These are phyloP conservation scores for Plectosphaerella sp. DNA, from an alignment of 2,329 filamentous ascomycete genomes.

Conservation along the genomic window DNA sequence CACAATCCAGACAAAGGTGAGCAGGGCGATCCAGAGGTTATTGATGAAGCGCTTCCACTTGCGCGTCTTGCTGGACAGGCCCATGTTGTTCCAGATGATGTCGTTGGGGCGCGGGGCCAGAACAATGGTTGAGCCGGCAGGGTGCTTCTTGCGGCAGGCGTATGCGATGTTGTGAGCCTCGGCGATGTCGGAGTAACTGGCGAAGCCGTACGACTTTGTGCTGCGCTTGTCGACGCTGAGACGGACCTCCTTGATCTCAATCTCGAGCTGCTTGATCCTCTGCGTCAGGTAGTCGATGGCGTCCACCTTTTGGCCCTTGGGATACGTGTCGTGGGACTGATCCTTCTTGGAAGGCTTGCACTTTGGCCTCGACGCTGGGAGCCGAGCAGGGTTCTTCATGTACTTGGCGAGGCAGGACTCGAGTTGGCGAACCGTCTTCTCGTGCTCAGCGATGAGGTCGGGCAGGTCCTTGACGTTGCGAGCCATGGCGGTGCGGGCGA, in stretches of 20 bases:
- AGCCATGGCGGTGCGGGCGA: conserved; percentile 77
- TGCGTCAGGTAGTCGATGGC: conserved; percentile 90
- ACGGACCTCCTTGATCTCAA: conserved; percentile 79
- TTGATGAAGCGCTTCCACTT: conserved; percentile 73
- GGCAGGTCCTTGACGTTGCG: conserved; percentile 91
- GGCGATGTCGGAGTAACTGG: conserved; percentile 83
- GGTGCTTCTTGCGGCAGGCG: conserved; percentile 73
- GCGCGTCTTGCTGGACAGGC: conserved; percentile 63
- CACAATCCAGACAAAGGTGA: conserved; percentile 83
- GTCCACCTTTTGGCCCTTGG: conserved; percentile 74
- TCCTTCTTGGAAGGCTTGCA: conserved; percentile 81
- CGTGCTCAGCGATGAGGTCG: conserved; percentile 78
- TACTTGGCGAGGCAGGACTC: conserved; percentile 86
- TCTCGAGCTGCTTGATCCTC: conserved; percentile 77
- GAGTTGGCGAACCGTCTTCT: conserved; percentile 72
- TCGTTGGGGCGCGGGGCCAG: conserved; percentile 86
- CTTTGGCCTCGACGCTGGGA: conserved; percentile 72
- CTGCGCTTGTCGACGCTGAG: conserved; percentile 80
- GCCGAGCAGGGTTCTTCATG: conserved; percentile 75
- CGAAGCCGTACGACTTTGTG: conserved; percentile 88
- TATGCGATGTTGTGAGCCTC: conserved; percentile 88
- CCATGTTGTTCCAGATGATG: conserved; percentile 93
- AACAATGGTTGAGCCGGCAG: conserved; percentile 69
- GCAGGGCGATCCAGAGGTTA: conserved; percentile 73
- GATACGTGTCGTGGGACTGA: conserved; percentile 57